Base-by-base conservation (phyloP, 2,329 filamentous ascomycete genomes). In the Microsporum audouinii region DNA sequence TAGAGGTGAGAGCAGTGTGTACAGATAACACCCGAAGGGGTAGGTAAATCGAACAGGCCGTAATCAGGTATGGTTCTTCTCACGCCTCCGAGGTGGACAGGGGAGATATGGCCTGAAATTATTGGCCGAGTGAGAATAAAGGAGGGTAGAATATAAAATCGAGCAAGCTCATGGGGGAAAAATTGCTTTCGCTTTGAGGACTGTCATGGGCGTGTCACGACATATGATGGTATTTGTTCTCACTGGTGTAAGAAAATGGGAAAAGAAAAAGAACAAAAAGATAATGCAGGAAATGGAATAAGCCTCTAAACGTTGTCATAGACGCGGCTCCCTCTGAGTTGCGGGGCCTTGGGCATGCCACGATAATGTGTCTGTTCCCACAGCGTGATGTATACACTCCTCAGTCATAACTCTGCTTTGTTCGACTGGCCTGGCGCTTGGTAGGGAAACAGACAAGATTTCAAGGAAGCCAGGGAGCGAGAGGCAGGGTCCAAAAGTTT, bases 211-310 rank as follows among this genome's bases (percentile, higher is more conserved):
- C 8, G 51, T 55, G 34, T 12, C 51, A 55, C 51, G 51, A 31
- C 51, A 55, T 55, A 55, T 36, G 51, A 23, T n/a, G 51, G 51
- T 38, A n/a, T 55, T 55, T 55, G 51, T 5, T 55, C 29, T 17
- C 31, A 31, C 4, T n/a, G 31, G 14, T 31, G 45, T 31, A 51
- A 38, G 12, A 34, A 23, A 36, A 55, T 12, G 27, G 29, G 33
- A 39, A 5, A 39, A n/a, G 33, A 57, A 12, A 56, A 23, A 31
- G 33, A 45, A n/a, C 17, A 43, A 43, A n/a, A n/a, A n/a, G 10
- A 43, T 10, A 43, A 43, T 27, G 6, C 1, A 45, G 23, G 56
- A 29, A 29, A 17, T 5, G 7, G 14, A 43, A 29, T 43, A 41
- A 41, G 36, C 56, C 56, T 55, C 31, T 7, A 36, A 31, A 36